Conservation (phyloP, 306 rosid genomes). For the Senna siamea region DNA sequence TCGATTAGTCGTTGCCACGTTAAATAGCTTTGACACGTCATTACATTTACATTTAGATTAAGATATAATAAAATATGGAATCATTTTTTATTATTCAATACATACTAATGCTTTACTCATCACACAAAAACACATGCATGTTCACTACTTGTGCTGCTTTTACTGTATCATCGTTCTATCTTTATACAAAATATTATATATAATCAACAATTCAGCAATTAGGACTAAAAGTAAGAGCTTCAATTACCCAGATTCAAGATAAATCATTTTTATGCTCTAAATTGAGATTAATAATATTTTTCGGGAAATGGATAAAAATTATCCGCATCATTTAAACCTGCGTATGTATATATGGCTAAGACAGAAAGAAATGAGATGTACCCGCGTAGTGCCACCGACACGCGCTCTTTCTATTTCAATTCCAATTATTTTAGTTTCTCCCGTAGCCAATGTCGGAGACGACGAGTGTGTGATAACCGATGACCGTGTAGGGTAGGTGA, state of each 20-base stretch:
- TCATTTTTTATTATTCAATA: too few species aligned
- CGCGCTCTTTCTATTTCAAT: not conserved
- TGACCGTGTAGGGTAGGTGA: constrained; percentile 55
- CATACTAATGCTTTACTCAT: too few species aligned
- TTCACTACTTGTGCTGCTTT: not conserved
- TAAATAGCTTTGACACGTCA: not conserved
- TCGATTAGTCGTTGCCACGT: not conserved
- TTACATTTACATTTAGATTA: too few species aligned
- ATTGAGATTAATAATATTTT: not conserved
- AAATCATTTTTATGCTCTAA: not conserved
- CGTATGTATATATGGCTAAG: too few species aligned
- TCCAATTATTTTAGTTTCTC: not conserved
- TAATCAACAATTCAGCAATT: not conserved
- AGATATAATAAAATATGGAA: too few species aligned
- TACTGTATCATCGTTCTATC: not conserved
- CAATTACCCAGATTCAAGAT: not conserved
- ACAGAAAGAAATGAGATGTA: not conserved
- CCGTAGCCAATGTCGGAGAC: not conserved
- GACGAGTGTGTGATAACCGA: not conserved
- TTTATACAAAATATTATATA: too few species aligned
- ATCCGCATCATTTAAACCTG: not conserved
- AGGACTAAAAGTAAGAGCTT: not conserved
- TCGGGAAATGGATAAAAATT: too few species aligned
- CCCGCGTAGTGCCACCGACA: constrained; percentile 34
- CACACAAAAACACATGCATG: too few species aligned